Percentiles rank a stretch among this genome's conserved stretches.
phyloP scores from a whole-genome alignment of 2,329 filamentous ascomycete species.

The Fusarium mexicanum region DNA sequence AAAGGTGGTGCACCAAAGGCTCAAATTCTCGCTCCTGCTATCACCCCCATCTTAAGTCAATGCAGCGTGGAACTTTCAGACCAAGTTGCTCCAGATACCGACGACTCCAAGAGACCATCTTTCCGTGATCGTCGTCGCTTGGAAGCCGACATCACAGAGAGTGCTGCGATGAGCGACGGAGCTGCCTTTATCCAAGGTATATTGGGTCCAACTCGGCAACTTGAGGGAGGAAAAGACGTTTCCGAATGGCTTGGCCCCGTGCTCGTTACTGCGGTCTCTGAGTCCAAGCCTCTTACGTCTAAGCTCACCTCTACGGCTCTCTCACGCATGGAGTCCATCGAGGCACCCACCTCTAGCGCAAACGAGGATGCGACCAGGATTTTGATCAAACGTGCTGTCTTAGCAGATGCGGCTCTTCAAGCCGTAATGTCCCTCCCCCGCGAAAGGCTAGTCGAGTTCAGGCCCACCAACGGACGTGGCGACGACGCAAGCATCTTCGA shows the following conservation, averaged over 20 bases:
- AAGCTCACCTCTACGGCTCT: not conserved
- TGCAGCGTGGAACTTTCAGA: conserved; percentile 4
- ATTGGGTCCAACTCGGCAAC: conserved; percentile 12
- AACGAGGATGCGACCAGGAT: not conserved
- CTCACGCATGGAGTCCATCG: not conserved
- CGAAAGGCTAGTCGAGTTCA: not conserved
- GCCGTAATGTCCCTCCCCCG: not conserved
- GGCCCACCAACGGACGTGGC: not conserved
- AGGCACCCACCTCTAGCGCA: not conserved
- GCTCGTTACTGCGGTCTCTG: not conserved
- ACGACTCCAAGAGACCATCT: not conserved
- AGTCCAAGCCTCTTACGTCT: not conserved
- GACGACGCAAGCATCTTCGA: not conserved
- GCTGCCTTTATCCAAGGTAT: conserved; percentile 7
- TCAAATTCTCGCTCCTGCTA: conserved; percentile 4
- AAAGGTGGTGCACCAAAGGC: not conserved
- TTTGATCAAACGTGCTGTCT: not conserved
- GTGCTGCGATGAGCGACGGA: not conserved
- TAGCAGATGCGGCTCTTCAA: not conserved
- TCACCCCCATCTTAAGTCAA: conserved; percentile 4
- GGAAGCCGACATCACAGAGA: not conserved
- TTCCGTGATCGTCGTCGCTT: not conserved
- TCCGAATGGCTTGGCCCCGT: conserved; percentile 14
- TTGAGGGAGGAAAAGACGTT: conserved; percentile 14
- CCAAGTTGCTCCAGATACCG: not conserved